A percentile compares a stretch with the other conserved stretches of the same genome.
Conservation (phyloP, 2,329 filamentous ascomycete genomes). For the Cordyceps militaris region DNA sequence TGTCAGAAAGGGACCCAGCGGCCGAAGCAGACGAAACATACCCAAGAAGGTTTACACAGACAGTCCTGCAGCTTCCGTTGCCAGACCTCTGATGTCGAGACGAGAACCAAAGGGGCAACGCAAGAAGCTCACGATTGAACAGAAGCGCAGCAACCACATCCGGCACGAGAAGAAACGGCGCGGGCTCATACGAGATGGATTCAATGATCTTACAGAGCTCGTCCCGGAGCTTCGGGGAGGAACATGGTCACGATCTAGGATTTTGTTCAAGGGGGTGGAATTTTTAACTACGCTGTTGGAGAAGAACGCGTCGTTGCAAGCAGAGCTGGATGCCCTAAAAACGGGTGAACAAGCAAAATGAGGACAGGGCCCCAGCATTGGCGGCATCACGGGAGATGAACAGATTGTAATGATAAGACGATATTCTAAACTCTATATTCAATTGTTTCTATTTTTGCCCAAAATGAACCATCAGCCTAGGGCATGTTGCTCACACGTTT, state of each 20-base stretch:
- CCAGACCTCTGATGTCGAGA: neutral
- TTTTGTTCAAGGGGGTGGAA: conserved; percentile 6
- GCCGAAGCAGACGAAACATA: neutral
- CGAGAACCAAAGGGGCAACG: neutral
- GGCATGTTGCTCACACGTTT: neutral
- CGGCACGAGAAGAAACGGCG: conserved; percentile 11
- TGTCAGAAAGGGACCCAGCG: neutral
- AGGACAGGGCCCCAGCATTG: neutral
- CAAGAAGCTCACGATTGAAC: conserved; percentile 10
- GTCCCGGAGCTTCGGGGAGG: conserved; percentile 9
- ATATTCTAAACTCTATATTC: neutral
- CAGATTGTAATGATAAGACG: neutral
- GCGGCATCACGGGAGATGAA: too few relatives aligned
- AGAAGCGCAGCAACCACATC: conserved; percentile 12
- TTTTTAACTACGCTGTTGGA: conserved; percentile 3
- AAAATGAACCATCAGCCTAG: neutral
- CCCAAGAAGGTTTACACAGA: neutral
- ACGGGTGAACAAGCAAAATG: neutral
- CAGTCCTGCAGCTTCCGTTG: neutral
- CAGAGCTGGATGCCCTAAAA: neutral
- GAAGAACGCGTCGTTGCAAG: conserved; percentile 1
- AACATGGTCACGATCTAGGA: conserved; percentile 8
- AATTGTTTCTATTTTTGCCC: neutral
- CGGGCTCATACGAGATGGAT: conserved; percentile 8
- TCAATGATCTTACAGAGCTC: conserved; percentile 9